Base-by-base conservation (phyloP, 2,329 filamentous ascomycete species). In the Epichloe sylvatica region DNA sequence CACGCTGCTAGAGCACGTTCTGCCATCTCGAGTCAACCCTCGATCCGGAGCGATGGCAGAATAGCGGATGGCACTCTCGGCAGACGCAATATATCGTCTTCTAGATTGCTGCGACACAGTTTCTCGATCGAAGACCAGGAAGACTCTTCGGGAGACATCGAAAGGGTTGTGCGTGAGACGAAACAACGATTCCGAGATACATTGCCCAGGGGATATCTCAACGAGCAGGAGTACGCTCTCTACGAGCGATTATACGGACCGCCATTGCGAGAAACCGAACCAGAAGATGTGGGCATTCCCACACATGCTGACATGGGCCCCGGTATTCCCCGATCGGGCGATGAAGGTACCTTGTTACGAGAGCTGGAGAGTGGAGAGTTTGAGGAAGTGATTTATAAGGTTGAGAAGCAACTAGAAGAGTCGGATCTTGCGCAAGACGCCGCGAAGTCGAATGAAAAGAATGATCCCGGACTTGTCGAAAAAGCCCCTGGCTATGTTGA, bases 191-290 rank as follows among this genome's bases (percentile, higher is more conserved):
- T 88, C 63, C 83, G 88, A 53, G 82, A 92, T 59, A 81, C 76
- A 0, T 66, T 96, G 23, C 90, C 90, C 0, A 77, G 80, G 34
- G 81, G 76, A 35, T 79, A 86, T 57, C 65, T 96, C 47, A 80
- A 73, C 35, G 72, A 75, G 1, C 77, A 84, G 48, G 89, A 95
- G 63, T 81, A 84, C 59, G 70, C 69, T 45, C 69, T 94, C 1
- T 95, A 94, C 64, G 80, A 84, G 60, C 75, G 88, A 54, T 68
- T 94, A 15, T 96, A 92, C 63, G 91, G 90, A 1, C 73, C 81
- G 35, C 87, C 89, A 2, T 62, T 86, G 53, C 74, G 81, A 40
- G 73, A 77, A 47, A 83, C 78, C 2, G 64, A 60, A 7, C 73
- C 76, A 1, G 80, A 82, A 51, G 78, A 84, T 63, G 72, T 80